These are phyloP conservation scores for Fusarium falciforme DNA, from an alignment of 2,329 filamentous ascomycete species.

Conservation along the genomic window DNA sequence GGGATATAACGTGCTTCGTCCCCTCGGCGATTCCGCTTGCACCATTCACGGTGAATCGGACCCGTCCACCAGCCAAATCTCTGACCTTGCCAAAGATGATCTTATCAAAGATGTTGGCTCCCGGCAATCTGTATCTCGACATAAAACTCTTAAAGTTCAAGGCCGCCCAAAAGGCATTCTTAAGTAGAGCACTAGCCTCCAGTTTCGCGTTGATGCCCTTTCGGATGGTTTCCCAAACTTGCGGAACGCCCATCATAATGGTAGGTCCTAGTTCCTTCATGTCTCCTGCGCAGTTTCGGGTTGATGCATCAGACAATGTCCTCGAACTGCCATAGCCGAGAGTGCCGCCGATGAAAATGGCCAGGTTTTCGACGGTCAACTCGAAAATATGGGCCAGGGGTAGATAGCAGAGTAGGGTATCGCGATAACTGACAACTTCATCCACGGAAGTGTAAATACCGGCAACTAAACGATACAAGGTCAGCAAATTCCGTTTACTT, in stretches of 20 bases:
- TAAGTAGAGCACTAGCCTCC: slow-evolving; percentile 74
- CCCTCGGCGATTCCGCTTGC: slow-evolving; percentile 91
- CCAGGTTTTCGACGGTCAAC: slow-evolving; percentile 92
- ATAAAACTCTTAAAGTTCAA: slow-evolving; percentile 69
- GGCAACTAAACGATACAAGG: slow-evolving; percentile 63
- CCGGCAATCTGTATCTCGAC: slow-evolving; percentile 69
- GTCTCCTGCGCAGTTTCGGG: slow-evolving; percentile 90
- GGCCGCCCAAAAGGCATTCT: slow-evolving; percentile 81
- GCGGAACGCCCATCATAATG: slow-evolving; percentile 91
- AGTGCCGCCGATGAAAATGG: slow-evolving; percentile 86
- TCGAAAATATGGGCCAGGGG: slow-evolving; percentile 96
- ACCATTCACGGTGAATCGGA: slow-evolving; percentile 92
- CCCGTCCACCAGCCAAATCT: slow-evolving; percentile 84
- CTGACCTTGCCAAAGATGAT: slow-evolving; percentile 93
- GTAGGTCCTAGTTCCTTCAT: slow-evolving; percentile 91
- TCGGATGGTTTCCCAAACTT: slow-evolving; percentile 96
- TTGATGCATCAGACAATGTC: slow-evolving; percentile 85
- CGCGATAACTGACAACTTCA: slow-evolving; percentile 78
- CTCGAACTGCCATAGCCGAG: slow-evolving; percentile 92
- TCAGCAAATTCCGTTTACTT: background rate
- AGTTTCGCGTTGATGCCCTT: slow-evolving; percentile 89
- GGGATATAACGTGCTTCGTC: slow-evolving; percentile 89
- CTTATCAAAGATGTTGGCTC: slow-evolving; percentile 78
- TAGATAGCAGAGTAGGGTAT: slow-evolving; percentile 87
- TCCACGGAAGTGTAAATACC: slow-evolving; percentile 84